Evolutionary conservation across 208 protist genomes (phyloP), one percentile per base, ranked within the genome.

Genomic region (Crithidia brevicula): DNA sequence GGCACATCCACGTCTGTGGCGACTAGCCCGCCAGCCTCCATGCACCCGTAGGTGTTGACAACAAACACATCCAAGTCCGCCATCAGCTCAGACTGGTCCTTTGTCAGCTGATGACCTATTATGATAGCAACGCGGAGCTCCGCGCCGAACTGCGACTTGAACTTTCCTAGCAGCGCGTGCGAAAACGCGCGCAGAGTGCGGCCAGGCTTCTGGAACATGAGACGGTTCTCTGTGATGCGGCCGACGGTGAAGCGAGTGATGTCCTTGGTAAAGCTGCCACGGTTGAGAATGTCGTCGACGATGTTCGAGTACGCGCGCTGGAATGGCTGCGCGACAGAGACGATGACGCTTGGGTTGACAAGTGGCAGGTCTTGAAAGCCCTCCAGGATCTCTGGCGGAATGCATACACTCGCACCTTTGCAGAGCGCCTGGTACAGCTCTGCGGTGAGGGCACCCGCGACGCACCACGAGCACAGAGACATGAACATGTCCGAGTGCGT

Each of bases 381-480:
- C 67, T 96, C 89, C 30, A 93, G 52, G n/a, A 89, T 67, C 63
- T 96, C 89, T 23, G 92, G 92, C 9, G 89, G 92, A 50, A 96
- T 93, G 59, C 89, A 95, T 22, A 96, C 64, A 47, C 79, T 83
- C 13, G 92, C 89, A 3, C 92, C 92, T 65, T 94, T 94, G 75
- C 86, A 92, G 27, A 96, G 86, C 15, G 85, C 87, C 68, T 95
- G 92, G 54, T 96, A 96, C 25, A 96, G 60, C 67, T 96, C 92
- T 20, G 74, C 56, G 10, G 87, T 92, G 10, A 96, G 65, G 11
- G 85, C 73, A 2, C 92, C 92, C 16, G 92, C 92, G 28, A 96
- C 89, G 67, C 83, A 93, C 92, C 92, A 96, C 20, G 92, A 92
- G 69, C 92, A 96, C 15, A 96, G 75, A 4, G 92, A 96, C 89